Conservation (phyloP, 257 asterid species). For the Nicotiana knightiana region DNA sequence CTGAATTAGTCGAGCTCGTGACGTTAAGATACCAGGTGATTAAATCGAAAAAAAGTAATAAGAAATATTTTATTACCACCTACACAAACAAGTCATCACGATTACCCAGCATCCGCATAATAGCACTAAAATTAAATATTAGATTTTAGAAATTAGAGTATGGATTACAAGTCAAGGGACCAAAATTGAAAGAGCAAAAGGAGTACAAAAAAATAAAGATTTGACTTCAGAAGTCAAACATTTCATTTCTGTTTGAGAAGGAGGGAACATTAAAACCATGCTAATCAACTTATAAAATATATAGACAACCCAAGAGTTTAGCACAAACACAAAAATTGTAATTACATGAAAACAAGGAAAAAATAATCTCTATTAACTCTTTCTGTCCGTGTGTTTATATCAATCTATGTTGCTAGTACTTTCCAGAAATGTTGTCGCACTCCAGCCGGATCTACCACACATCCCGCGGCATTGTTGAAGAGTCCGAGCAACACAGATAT, state of each 20-base stretch:
- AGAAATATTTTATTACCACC: too few species aligned
- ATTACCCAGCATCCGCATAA: too few species aligned
- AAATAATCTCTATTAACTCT: background rate
- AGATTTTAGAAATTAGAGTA: background rate
- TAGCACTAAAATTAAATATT: background rate
- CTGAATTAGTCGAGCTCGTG: too few species aligned
- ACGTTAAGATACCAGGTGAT: too few species aligned
- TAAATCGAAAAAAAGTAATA: too few species aligned
- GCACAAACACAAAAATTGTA: background rate
- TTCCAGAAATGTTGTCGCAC: background rate
- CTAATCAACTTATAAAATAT: background rate
- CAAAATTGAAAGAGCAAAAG: background rate
- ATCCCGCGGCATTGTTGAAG: background rate
- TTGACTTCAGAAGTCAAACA: background rate
- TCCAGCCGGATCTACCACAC: background rate
- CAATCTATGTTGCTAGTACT: background rate
- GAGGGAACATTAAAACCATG: conserved; percentile 3
- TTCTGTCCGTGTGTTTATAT: background rate
- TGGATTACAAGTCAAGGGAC: background rate
- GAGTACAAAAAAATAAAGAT: background rate
- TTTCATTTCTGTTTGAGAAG: background rate
- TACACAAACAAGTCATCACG: too few species aligned
- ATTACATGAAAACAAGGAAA: background rate
- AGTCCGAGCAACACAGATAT: background rate
- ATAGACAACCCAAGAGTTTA: background rate